Conservation (phyloP, 768 basidiomycete genomes). For the Leccinum imitatum region DNA sequence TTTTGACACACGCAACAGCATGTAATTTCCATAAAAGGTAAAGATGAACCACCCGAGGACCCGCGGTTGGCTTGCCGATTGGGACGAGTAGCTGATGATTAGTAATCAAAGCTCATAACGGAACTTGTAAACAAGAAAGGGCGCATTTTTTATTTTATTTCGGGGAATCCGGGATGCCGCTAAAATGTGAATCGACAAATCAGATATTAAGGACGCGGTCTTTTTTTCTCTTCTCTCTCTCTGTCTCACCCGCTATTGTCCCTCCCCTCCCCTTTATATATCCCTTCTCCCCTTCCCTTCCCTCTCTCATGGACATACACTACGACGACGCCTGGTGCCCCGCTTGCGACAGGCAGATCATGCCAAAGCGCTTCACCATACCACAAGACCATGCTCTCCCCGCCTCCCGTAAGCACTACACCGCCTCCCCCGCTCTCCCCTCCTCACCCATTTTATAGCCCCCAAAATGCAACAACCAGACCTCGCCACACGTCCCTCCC, state of each 20-base stretch:
- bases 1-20: constrained; percentile 27
- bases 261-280: constrained; percentile 12
- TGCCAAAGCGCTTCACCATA: constrained; percentile 70
- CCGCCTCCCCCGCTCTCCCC: constrained; percentile 24
- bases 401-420: constrained; percentile 29
- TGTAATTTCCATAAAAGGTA: constrained; percentile 15
- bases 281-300: constrained; percentile 5
- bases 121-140: constrained; percentile 29
- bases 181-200: constrained; percentile 36
- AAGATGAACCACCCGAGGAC: constrained; percentile 28
- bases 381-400: constrained; percentile 34
- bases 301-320: constrained; percentile 31
- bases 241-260: constrained; percentile 22
- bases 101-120: constrained; percentile 33
- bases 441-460: constrained; percentile 15
- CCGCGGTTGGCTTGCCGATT: constrained; percentile 34
- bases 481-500: constrained; percentile 28
- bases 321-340: constrained; percentile 82
- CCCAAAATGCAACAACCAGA: constrained; percentile 30
- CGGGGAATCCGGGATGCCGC: constrained; percentile 30
- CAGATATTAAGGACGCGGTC: constrained; percentile 37
- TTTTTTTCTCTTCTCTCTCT: constrained; percentile 28
- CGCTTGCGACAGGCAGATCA: constrained; percentile 72
- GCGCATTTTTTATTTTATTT: constrained; percentile 15
- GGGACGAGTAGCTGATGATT: constrained; percentile 19